A percentile compares a stretch with the other conserved stretches of the same genome.
Conservation (phyloP, 2,329 filamentous ascomycete genomes). For the Fusarium sp. region DNA sequence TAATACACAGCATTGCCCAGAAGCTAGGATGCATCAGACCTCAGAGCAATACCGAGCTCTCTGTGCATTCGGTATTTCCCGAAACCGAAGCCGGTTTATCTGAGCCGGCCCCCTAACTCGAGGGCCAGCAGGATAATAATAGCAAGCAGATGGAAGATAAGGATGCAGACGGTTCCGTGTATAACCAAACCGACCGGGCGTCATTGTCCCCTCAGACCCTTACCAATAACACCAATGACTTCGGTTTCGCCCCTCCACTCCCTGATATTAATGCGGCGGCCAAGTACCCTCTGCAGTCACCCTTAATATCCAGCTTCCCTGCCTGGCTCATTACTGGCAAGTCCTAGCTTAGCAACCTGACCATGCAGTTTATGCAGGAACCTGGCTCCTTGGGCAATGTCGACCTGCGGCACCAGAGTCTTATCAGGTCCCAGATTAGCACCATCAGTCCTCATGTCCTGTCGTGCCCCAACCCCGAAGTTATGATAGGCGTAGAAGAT, state of each 20-base stretch:
- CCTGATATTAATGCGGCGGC: constrained; percentile 46
- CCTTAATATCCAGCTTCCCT: constrained; percentile 46
- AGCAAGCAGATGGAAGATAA: constrained; percentile 47
- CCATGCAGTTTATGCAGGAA: constrained; percentile 56
- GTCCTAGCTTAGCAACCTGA: constrained; percentile 39
- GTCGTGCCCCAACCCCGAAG: no score
- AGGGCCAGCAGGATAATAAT: constrained; percentile 54
- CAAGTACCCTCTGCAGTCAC: constrained; percentile 50
- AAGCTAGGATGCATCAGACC: constrained; percentile 72
- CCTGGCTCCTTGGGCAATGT: constrained; percentile 5
- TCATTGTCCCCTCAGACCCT: constrained; percentile 66
- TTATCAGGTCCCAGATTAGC: no score
- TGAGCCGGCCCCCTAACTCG: constrained; percentile 65
- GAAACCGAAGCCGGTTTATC: constrained; percentile 68
- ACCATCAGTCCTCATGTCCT: no score
- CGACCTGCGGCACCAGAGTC: no score
- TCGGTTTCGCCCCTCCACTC: constrained; percentile 49
- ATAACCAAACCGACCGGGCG: constrained; percentile 55
- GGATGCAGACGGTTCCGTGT: constrained; percentile 37
- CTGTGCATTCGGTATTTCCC: constrained; percentile 67
- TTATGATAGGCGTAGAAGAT: no score
- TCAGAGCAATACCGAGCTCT: constrained; percentile 68
- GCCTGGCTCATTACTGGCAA: constrained; percentile 43
- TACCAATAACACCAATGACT: constrained; percentile 47
- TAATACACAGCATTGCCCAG: constrained; percentile 72